phyloP scores from a whole-genome alignment of 2,329 filamentous ascomycete genomes.

The Diaporthe sp. region DNA sequence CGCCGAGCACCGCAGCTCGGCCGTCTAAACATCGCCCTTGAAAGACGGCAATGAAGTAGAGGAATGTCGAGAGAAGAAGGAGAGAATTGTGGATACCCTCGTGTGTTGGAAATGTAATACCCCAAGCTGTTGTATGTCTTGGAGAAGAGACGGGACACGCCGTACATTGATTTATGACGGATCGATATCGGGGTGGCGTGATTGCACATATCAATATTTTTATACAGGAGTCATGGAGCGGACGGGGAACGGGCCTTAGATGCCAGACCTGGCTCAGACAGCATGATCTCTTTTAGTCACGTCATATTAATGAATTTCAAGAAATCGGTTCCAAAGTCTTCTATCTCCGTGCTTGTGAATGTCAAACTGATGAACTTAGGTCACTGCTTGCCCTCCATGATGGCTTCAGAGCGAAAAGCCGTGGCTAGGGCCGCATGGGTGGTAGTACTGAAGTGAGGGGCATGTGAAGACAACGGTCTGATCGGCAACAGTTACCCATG shows the following conservation, averaged over 20 bases:
- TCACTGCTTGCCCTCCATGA: too few species aligned
- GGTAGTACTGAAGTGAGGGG: too few species aligned
- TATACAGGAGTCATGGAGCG: constrained; percentile 23
- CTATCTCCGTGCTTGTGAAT: not conserved
- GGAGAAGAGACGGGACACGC: constrained; percentile 12
- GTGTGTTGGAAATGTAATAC: constrained; percentile 30
- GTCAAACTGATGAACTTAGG: fast-evolving
- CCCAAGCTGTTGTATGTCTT: not conserved
- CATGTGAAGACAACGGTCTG: not conserved
- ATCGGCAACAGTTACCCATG: not conserved
- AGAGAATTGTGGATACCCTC: constrained; percentile 33
- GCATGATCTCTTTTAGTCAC: constrained; percentile 21
- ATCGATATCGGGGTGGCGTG: constrained; percentile 27
- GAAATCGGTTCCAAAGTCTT: not conserved
- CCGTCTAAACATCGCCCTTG: constrained; percentile 46
- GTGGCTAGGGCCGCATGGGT: too few species aligned
- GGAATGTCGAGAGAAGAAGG: not conserved
- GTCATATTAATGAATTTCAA: constrained; percentile 8
- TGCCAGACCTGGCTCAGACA: constrained; percentile 17
- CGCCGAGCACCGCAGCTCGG: constrained; percentile 49
- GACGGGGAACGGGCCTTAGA: constrained; percentile 5
- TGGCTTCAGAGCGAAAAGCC: too few species aligned
- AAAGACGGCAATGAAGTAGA: not conserved
- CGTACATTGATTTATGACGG: constrained; percentile 25
- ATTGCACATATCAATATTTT: constrained; percentile 17